phyloP scores from a whole-genome alignment of 345 rosid species.

The Gynandropsis gynandra region DNA sequence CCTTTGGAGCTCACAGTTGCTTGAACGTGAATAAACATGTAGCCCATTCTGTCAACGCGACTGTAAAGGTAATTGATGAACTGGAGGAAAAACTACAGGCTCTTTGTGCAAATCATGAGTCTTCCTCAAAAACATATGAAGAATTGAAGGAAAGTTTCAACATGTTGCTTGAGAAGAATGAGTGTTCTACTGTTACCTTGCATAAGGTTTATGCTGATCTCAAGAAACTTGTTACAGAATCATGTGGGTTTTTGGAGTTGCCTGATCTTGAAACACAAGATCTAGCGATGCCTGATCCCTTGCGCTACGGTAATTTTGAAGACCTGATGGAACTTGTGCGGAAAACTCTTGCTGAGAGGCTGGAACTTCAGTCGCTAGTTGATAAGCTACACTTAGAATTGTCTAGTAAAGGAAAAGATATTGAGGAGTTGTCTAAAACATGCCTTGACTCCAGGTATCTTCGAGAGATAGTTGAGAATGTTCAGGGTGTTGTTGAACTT shows the following conservation, averaged over 20 bases:
- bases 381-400: constrained; percentile 48
- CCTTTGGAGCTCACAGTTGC: constrained; percentile 28
- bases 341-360: constrained; percentile 46
- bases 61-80: constrained; percentile 43
- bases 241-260: constrained; percentile 32
- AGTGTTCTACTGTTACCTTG: constrained; percentile 30
- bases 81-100: constrained; percentile 52
- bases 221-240: constrained; percentile 38
- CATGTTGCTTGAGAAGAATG: constrained; percentile 41
- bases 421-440: constrained; percentile 45
- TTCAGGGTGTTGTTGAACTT: constrained; percentile 50
- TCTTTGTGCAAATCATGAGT: constrained; percentile 37
- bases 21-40: constrained; percentile 37
- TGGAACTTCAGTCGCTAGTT: constrained; percentile 45
- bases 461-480: constrained; percentile 45
- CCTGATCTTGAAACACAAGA: constrained; percentile 23
- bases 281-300: constrained; percentile 32
- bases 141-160: constrained; percentile 46
- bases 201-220: constrained; percentile 39
- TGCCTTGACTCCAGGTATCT: constrained; percentile 41
- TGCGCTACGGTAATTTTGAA: constrained; percentile 37
- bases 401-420: constrained; percentile 37
- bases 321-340: constrained; percentile 43
- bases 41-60: constrained; percentile 44
- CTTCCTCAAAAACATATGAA: constrained; percentile 33